Base-by-base conservation (phyloP, 2,329 filamentous ascomycete genomes). In the Neophaeococcomyces mojaviensis region DNA sequence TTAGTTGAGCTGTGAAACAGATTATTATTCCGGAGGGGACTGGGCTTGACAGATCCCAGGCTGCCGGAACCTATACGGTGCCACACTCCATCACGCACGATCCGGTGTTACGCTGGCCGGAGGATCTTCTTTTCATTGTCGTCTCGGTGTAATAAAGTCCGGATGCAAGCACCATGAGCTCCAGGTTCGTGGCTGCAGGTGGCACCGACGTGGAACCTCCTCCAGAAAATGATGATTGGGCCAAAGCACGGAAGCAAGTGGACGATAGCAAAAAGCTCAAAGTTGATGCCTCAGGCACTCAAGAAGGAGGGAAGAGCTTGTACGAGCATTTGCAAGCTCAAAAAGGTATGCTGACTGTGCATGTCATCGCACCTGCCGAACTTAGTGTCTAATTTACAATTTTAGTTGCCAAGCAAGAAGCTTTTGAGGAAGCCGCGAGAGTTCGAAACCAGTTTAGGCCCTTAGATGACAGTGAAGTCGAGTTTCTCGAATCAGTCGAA, bases 401-500 rank as follows among this genome's bases (percentile, higher is more conserved):
- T 15, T 39, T 50, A 67, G 64, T 60, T 57, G 70, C 70, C 52
- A 73, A 74, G 56, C 70, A 73, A 59, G 71, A 73, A 61, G 69
- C 68, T 24, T 73, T 73, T 54, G 70, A 74, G 55, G 71, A 74
- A 58, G 69, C 70, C 32, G 66, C 67, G 12, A 66, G 68, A 44
- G 49, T 74, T 38, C 72, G 71, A 53, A 72, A 74, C 49, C 71
- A 74, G 54, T 74, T 74, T 50, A 69, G 71, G 35, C 61, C 70
- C 15, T 63, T 74, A 16, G 71, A 73, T 49, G 71, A 73, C 49
- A 71, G 73, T 48, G 71, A 74, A 52, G 62, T 73, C 38, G 71
- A 73, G 2, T 74, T 73, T 49, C 59, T 74, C 3, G 71, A 81
- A 49, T 76, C 74, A 0, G 67, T 82, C 2, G 64, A 77, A 28